Evolutionary conservation across 768 basidiomycete genomes (phyloP).

Genomic region (Gloeostereum incarnatum): DNA sequence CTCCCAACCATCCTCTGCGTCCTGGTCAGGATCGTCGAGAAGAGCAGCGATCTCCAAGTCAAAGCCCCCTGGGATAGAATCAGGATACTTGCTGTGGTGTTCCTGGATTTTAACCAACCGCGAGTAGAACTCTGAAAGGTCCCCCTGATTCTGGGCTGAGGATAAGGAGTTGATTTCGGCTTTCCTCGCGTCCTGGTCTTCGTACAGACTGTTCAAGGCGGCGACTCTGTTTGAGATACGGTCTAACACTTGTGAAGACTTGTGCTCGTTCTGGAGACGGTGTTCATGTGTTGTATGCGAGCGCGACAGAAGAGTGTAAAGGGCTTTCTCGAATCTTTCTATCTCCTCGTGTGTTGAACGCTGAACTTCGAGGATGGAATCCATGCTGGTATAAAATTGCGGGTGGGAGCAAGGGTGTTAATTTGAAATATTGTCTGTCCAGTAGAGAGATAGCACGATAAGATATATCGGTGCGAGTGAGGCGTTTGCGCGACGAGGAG

Average conservation of each 20-base stretch:
- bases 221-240: conserved; percentile 65
- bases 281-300: conserved; percentile 52
- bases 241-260: conserved; percentile 81
- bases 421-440: conserved; percentile 4
- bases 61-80: conserved; percentile 72
- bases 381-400: conserved; percentile 43
- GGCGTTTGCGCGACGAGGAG: no score
- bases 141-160: conserved; percentile 40
- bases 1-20: conserved; percentile 61
- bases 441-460: no score
- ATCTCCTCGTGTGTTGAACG: conserved; percentile 94
- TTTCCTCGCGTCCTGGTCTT: conserved; percentile 65
- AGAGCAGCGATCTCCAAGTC: conserved; percentile 77
- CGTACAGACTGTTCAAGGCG: conserved; percentile 63
- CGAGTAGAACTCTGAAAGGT: conserved; percentile 92
- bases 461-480: no score
- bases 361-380: conserved; percentile 90
- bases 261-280: conserved; percentile 74
- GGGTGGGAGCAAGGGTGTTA: conserved; percentile 7
- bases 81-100: conserved; percentile 94
- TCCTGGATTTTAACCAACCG: conserved; percentile 95
- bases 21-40: conserved; percentile 68
- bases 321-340: conserved; percentile 82
- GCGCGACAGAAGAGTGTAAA: conserved; percentile 76
- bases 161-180: conserved; percentile 60